phyloP scores from a whole-genome alignment of 176 grass and related monocot genomes.

The Phoenix roebelenii region DNA sequence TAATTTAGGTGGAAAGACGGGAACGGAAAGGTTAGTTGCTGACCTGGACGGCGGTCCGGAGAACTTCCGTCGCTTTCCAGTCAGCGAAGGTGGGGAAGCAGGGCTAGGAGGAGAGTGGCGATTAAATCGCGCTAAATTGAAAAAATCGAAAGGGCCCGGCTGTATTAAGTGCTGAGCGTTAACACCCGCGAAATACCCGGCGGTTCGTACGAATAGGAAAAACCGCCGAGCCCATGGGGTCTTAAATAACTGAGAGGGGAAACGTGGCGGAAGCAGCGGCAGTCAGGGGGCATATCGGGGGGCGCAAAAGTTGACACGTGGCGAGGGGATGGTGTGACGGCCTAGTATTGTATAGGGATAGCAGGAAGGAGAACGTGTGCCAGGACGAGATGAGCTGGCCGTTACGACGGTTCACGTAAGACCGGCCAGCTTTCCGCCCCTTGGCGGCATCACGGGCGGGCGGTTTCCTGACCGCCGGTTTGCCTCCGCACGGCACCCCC shows the following conservation, averaged over 20 bases:
- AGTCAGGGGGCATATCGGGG: background rate
- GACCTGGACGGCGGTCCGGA: no score
- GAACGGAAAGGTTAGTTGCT: no score
- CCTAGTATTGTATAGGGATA: background rate
- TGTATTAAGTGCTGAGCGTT: no score
- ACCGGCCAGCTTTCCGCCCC: background rate
- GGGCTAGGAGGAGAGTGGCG: no score
- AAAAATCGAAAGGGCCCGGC: no score
- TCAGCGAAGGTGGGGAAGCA: no score
- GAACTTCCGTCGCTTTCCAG: no score
- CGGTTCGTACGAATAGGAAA: constrained; percentile 15
- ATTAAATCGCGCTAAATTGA: no score
- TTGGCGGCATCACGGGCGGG: background rate
- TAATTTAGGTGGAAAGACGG: no score
- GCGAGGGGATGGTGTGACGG: constrained; percentile 22
- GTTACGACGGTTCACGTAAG: background rate
- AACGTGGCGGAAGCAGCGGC: constrained; percentile 1
- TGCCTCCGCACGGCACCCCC: no score
- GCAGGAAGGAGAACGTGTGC: background rate
- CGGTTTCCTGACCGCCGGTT: no score
- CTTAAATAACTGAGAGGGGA: background rate
- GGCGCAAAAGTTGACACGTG: constrained; percentile 2
- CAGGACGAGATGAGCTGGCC: constrained; percentile 6
- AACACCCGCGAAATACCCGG: no score
- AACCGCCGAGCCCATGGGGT: constrained; percentile 7